Base-by-base conservation (phyloP, 306 rosid genomes). In the Quercus rubra region DNA sequence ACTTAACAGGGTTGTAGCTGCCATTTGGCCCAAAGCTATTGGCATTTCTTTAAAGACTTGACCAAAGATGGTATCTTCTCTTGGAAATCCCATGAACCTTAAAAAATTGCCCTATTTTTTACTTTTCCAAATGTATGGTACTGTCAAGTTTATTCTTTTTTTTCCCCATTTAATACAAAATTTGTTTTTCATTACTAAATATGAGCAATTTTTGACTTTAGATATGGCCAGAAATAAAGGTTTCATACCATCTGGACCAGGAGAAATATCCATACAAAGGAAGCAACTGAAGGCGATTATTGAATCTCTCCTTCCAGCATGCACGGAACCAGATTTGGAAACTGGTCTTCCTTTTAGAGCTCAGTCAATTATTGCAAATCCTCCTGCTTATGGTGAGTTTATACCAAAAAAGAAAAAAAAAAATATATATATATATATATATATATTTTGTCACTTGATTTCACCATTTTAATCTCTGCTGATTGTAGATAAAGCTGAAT, bases 161-260 rank as follows among this genome's bases (percentile, higher is more conserved):
- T 12, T 21, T 27, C 67, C 43, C 19, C 57, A 49, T 71, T 70
- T 52, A 23, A 59, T 73, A 17, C 35, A 66, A 33, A 31, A 19
- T 28, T 28, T 81, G 68, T 70, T 54, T 57, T 81, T 54, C 76
- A 69, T 64, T 43, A 76, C 82, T 79, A 74, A 82, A 59, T 81
- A 68, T 31, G 38, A 78, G 67, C 56, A 64, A 23, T 81, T 82
- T 80, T 71, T 77, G 62, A 77, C 75, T 56, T 35, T 79, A 95
- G 99, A 85, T 89, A 91, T 95, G 99, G 97, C 92, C 61, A 95
- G 96, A 87, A 93, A 93, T 83, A 93, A 91, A 88, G 99, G 99
- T 85, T 86, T 95, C 55, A 93, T 95, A 75, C 98, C 99, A 73
- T 93, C 98, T 38, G 92, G 93, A 70, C 91, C 97, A 8, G 83